Evolutionary conservation across 345 rosid genomes (phyloP), one percentile per base, ranked within the genome.

Genomic region (Luvunga scandens): DNA sequence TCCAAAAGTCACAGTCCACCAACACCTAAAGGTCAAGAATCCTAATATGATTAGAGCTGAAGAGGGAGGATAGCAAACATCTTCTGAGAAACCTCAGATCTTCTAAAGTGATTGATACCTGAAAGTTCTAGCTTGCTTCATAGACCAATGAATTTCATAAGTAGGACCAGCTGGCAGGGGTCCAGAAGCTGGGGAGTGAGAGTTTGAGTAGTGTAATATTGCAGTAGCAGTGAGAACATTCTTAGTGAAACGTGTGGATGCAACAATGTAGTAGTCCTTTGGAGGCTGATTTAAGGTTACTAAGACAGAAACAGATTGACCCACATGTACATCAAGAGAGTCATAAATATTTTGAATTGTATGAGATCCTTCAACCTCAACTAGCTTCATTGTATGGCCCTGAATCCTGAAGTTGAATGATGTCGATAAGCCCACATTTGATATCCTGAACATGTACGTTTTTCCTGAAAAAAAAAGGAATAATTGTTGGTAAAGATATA

Each of bases 301-400:
- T 30, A 95, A 80, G 78, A 95, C 87, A 14, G 98, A 60, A 14
- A 88, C n/a, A 56, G 98, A 95, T 86, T 95, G 98, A 30, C 98
- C 98, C 66, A 89, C 91, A 75, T 95, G 98, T 30, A 95, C 83
- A 16, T 95, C 98, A 75, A 95, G 93, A n/a, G 97, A 90, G 61
- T 91, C 93, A 6, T 95, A 95, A 2, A 79, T 77, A 67, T 87
- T 88, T 86, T 93, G 98, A 36, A 93, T 7, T 0, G 89, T 89
- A 64, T 95, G 97, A 78, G 94, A 90, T 55, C 98, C 98, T 86
- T 95, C 98, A 59, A 93, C 95, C 88, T 95, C 98, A 45, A 92
- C 91, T 79, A 95, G 67, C 90, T 89, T 89, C 94, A 95, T 82
- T 5, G 59, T 74, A 36, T 95, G 98, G 60, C 90, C 95, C 64